A percentile compares a stretch with the other conserved stretches of the same genome.
Evolutionary conservation across 257 asterid genomes (phyloP).

Genomic region (Capsicum rhomboideum): DNA sequence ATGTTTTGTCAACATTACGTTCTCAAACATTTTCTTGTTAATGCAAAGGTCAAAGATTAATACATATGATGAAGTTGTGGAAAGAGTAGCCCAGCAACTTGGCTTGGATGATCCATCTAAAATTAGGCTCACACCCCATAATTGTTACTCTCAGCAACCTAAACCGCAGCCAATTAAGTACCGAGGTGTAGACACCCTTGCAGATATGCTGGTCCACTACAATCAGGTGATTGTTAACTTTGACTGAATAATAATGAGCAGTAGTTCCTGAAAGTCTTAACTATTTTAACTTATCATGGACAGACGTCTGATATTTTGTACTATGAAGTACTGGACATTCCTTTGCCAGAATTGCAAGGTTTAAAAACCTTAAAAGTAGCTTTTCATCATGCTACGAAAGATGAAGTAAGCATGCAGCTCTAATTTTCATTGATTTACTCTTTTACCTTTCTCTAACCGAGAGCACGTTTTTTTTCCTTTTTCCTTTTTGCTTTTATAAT

Average conservation of each 20-base stretch:
- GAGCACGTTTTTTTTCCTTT: neutral
- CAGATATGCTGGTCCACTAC: constrained; percentile 96
- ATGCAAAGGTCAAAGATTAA: constrained; percentile 68
- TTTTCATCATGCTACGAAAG: constrained; percentile 86
- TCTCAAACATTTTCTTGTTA: constrained; percentile 7
- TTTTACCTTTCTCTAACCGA: neutral
- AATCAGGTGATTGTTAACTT: constrained; percentile 57
- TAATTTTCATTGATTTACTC: neutral
- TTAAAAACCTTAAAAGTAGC: constrained; percentile 90
- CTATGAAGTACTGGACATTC: constrained; percentile 95
- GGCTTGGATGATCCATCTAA: constrained; percentile 86
- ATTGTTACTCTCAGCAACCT: constrained; percentile 97
- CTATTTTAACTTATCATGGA: constrained; percentile 1
- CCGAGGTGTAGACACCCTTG: constrained; percentile 70
- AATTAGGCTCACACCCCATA: constrained; percentile 93
- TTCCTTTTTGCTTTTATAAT: neutral
- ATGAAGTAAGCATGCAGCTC: constrained; percentile 49
- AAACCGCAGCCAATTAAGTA: constrained; percentile 83
- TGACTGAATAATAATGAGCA: neutral
- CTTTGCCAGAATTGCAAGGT: constrained; percentile 94
- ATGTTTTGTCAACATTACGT: neutral
- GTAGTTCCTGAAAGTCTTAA: neutral
- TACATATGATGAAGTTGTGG: constrained; percentile 93
- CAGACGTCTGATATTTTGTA: constrained; percentile 88
- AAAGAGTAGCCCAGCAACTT: constrained; percentile 77